Percentiles rank a stretch among this genome's conserved stretches.
These are phyloP conservation scores for Leccinum pseudoinsigne DNA, from an alignment of 1,284 basidiomycete species.

Conservation along the genomic window DNA sequence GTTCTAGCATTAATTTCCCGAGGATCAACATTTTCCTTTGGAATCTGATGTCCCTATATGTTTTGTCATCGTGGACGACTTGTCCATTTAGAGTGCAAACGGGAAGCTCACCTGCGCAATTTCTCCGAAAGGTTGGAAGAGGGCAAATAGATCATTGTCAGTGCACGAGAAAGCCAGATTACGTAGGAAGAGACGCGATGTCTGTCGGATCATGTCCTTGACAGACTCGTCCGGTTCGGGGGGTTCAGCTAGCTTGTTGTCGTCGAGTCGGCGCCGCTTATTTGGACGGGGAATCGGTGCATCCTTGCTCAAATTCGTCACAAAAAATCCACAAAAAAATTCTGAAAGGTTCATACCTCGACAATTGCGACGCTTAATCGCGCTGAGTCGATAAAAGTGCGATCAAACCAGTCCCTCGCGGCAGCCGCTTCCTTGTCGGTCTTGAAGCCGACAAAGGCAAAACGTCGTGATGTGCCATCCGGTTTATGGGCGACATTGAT, in stretches of 20 bases:
- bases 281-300: slow-evolving; percentile 64
- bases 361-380: slow-evolving; percentile 79
- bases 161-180: slow-evolving; percentile 89
- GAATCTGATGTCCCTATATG: slow-evolving; percentile 66
- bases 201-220: slow-evolving; percentile 71
- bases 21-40: slow-evolving; percentile 56
- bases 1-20: slow-evolving; percentile 51
- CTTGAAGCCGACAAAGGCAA: slow-evolving; percentile 94
- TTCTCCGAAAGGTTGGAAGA: slow-evolving; percentile 73
- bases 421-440: slow-evolving; percentile 73
- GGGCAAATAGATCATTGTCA: slow-evolving; percentile 66
- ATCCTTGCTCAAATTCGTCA: slow-evolving; percentile 43
- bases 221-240: slow-evolving; percentile 41
- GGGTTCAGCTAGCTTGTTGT: slow-evolving; percentile 13
- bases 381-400: slow-evolving; percentile 77
- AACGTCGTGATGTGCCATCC: slow-evolving; percentile 81
- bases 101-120: slow-evolving; percentile 64
- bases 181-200: slow-evolving; percentile 86
- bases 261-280: slow-evolving; percentile 55
- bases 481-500: slow-evolving; percentile 78
- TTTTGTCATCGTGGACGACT: slow-evolving; percentile 45
- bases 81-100: slow-evolving; percentile 5
- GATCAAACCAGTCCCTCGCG: slow-evolving; percentile 85
- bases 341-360: slow-evolving; percentile 48
- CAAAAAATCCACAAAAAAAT: not conserved